Conservation (phyloP, 257 asterid genomes). For the Nicotiana undulata region DNA sequence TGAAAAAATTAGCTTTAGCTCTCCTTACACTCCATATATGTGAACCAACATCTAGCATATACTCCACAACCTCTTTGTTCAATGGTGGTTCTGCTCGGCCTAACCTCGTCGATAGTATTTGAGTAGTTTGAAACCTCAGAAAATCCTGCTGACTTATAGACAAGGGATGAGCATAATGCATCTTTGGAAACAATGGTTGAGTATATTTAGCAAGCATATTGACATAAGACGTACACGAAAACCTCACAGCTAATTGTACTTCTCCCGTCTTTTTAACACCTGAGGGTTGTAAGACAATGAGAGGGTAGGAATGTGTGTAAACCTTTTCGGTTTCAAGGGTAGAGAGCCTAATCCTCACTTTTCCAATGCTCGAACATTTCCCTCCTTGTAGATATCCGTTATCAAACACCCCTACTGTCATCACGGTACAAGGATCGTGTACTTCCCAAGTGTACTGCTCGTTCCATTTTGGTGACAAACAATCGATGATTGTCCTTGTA, state of each 20-base stretch:
- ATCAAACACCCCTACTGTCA: constrained; percentile 62
- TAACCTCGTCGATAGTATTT: constrained; percentile 36
- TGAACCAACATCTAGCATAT: constrained; percentile 65
- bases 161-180: constrained; percentile 67
- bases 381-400: constrained; percentile 62
- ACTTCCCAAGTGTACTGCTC: constrained; percentile 95
- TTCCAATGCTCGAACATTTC: constrained; percentile 55
- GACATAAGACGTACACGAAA: constrained; percentile 56
- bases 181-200: constrained; percentile 63
- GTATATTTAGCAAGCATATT: constrained; percentile 59
- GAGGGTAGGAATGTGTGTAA: constrained; percentile 75
- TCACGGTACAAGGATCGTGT: constrained; percentile 68
- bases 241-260: constrained; percentile 71
- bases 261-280: constrained; percentile 85
- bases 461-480: constrained; percentile 61
- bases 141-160: constrained; percentile 45
- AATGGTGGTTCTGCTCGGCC: constrained; percentile 77
- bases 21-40: constrained; percentile 76
- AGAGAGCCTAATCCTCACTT: constrained; percentile 74
- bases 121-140: constrained; percentile 51
- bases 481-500: constrained; percentile 67
- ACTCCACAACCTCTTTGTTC: constrained; percentile 53
- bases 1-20: constrained; percentile 61
- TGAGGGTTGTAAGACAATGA: constrained; percentile 45
- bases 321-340: constrained; percentile 75